Conservation (phyloP, 139 green algal genomes). For the Coelastrella sp. region DNA sequence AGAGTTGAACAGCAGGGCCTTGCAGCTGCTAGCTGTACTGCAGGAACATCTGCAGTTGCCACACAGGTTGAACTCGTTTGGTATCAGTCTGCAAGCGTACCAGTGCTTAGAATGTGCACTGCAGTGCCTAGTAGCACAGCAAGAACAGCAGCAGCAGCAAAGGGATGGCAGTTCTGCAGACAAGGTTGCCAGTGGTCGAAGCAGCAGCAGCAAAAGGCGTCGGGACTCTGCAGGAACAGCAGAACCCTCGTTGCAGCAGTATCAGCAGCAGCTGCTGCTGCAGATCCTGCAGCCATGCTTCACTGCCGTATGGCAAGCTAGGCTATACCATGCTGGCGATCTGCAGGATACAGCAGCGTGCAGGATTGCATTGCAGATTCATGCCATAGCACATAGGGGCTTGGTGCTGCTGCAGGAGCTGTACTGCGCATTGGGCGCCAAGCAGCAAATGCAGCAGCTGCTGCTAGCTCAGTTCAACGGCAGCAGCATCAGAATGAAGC, state of each 20-base stretch:
- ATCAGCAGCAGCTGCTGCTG: conserved; percentile 13
- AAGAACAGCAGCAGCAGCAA: conserved; percentile 23
- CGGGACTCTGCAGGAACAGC: neutral
- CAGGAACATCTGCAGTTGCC: conserved; percentile 15
- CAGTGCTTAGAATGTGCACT: neutral
- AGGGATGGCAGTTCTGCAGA: neutral
- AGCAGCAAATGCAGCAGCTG: conserved; percentile 22
- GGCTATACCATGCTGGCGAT: neutral
- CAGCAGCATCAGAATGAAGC: neutral
- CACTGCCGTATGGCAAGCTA: neutral
- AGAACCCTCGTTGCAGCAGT: neutral
- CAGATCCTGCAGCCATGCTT: neutral
- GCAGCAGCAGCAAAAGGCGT: neutral
- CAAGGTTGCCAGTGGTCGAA: too few relatives aligned
- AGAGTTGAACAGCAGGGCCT: neutral
- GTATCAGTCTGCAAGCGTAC: neutral
- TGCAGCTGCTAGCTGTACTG: conserved; percentile 14
- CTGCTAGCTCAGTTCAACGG: neutral
- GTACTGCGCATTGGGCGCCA: neutral
- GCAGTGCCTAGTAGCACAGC: neutral
- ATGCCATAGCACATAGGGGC: neutral
- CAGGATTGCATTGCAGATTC: neutral
- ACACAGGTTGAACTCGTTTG: neutral
- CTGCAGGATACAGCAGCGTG: neutral
- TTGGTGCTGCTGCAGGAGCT: neutral